Percentiles rank a stretch among this genome's conserved stretches.
Conservation (phyloP, 2,329 filamentous ascomycete species). For the Trichoderma sp. region DNA sequence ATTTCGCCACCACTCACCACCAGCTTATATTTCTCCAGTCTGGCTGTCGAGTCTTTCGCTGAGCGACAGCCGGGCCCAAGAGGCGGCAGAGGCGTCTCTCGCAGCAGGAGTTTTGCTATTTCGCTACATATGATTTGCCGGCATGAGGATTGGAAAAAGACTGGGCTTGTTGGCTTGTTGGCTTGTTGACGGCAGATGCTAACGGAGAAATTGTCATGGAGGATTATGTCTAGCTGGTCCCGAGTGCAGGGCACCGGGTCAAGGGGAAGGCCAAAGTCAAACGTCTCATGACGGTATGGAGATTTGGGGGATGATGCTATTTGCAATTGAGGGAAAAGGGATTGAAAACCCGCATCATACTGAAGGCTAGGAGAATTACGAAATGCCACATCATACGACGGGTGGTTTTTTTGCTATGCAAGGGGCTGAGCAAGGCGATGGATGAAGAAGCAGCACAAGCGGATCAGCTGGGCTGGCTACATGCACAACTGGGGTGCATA, state of each 20-base stretch:
- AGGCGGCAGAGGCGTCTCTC: slow-evolving; percentile 6
- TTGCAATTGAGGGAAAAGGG: not conserved
- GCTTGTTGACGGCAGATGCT: not conserved
- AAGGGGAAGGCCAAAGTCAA: not conserved
- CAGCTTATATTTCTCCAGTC: not conserved
- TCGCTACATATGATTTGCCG: not conserved
- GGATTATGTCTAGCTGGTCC: not conserved
- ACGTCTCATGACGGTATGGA: not conserved
- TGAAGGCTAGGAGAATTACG: too few species aligned
- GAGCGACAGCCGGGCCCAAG: slow-evolving; percentile 4
- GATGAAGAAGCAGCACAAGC: not conserved
- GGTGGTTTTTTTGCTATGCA: not conserved
- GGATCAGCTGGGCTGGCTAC: not conserved
- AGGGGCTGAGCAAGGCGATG: not conserved
- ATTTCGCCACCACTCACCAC: not conserved
- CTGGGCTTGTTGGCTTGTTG: not conserved
- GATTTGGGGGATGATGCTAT: not conserved
- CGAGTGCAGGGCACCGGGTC: slow-evolving; percentile 3
- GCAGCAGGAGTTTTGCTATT: not conserved
- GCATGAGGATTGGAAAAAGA: not conserved
- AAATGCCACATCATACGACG: not conserved
- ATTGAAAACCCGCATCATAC: not conserved
- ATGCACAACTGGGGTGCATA: not conserved
- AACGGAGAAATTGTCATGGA: not conserved
- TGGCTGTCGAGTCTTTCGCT: not conserved